Evolutionary conservation across 768 basidiomycete species (phyloP), one percentile per base, ranked within the genome.

Genomic region (Kwoniella botswanensis): DNA sequence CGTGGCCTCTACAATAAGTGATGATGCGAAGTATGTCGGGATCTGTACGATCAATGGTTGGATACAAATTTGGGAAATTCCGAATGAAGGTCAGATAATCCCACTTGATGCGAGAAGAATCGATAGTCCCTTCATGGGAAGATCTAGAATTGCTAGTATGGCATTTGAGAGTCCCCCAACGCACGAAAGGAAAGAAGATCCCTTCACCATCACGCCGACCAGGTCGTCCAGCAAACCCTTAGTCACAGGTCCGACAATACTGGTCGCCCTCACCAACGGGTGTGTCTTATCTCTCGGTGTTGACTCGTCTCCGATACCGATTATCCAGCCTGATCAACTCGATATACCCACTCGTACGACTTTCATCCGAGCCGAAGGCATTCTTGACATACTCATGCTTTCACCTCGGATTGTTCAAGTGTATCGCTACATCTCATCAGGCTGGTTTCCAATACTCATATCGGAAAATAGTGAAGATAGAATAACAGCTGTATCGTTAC

Each of bases 1-100:
- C 29, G 60, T 73, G 17, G 65, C 65, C 12, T 62, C 56, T 18
- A 18, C 44, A 17, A 50, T 76, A 22, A 64, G 58, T 26, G 35
- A 58, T 9, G 61, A 68, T 42, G 50, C 60, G 7, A 50, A 24
- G 29, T 61, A 50, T 26, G 17, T 72, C 3, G 72, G 63, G 5
- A 65, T 72, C 3, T 65, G 43, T 43, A 59, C 70, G 7, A 44
- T 11, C 9, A 61, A 41, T 2, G 73, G 68, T 0, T 46, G 26
- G 12, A 21, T 74, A 11, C 63, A 67, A 42, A 54, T 58, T 9
- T 73, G 71, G 68, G 43, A 64, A 43, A 42, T 65, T 6, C 18
- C 35, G 11, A 53, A 53, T n/a, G 72, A 73, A 1, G 64, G 59
- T 24, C 44, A 59, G 26, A 44, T 59, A 1, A 43, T 50, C 0